These are phyloP conservation scores for Rhizopus arrhizus DNA, from an alignment of 371 early-diverging fungal genomes.

Conservation along the genomic window DNA sequence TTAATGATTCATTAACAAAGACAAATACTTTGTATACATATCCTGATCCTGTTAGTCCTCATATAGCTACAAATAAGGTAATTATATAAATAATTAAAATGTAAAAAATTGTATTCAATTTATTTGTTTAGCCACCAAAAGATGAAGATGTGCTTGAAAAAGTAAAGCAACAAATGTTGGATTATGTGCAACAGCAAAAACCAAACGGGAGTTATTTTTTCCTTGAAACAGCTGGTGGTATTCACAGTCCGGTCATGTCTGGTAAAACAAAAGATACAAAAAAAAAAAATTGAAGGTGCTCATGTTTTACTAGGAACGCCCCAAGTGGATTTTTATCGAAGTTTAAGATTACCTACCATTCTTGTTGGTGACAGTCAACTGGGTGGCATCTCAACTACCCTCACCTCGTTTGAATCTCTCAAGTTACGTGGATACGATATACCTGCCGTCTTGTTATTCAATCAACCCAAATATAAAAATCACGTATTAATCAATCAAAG, in stretches of 20 bases:
- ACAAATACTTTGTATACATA: constrained; percentile 67
- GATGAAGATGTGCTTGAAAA: constrained; percentile 54
- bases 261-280: constrained; percentile 43
- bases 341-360: constrained; percentile 70
- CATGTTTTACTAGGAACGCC: constrained; percentile 50
- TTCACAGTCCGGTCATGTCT: constrained; percentile 79
- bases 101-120: background rate
- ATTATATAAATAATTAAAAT: background rate
- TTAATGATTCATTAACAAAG: constrained; percentile 38
- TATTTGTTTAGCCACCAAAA: constrained; percentile 39
- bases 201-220: constrained; percentile 54
- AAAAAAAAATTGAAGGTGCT: background rate
- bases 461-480: constrained; percentile 63
- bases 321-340: constrained; percentile 76
- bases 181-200: constrained; percentile 34
- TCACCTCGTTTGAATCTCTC: constrained; percentile 75
- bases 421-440: constrained; percentile 75
- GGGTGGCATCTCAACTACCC: constrained; percentile 82
- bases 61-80: constrained; percentile 65
- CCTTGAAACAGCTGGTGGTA: constrained; percentile 76
- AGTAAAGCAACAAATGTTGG: constrained; percentile 44
- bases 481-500: constrained; percentile 49
- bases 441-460: constrained; percentile 66
- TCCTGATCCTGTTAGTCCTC: constrained; percentile 79
- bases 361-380: constrained; percentile 77